Evolutionary conservation across 2,329 filamentous ascomycete species (phyloP), one percentile per base, ranked within the genome.

Genomic region (Aspergillus pseudoviridinutans): DNA sequence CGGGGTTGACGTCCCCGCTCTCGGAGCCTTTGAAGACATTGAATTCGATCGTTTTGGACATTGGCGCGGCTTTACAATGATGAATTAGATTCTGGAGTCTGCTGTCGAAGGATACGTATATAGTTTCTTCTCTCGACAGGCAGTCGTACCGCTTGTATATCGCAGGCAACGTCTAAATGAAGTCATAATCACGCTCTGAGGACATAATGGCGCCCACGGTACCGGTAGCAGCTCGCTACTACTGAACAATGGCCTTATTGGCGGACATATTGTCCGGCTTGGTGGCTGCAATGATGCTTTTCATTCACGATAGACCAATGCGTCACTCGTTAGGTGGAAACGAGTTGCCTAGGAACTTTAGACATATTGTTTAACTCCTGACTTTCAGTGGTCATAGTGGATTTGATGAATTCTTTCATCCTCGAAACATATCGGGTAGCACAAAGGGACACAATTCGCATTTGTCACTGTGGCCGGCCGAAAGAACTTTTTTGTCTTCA

Each of bases 1-100:
- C 59, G 2, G 57, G 47, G 27, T 58, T 49, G 27, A 64, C 60
- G 35, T 57, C 56, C 24, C 63, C 63, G 22, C 55, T 57, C 5
- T 50, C 47, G 22, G 62, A 64, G 52, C 62, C 64, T 35, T 57
- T 60, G 57, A 63, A 65, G 24, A 63, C 51, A 24, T 58, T 57
- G 46, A 59, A 64, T 29, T 38, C 27, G 14, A 53, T 20, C 0
- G 44, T 27, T 47, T 47, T 47, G 44, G 44, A 47, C 44, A 47
- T 47, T 22, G n/a, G 12, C 3, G 12, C 24, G 44, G 32, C 32
- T 38, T 38, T 38, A 38, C 14, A 38, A 3, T 38, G 14, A 17
- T 17, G 5, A 3, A 6, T 35, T 35, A 38, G 32, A 38, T 38
- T 38, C 14, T 38, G 14, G 32, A 17, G 14, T 24, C n/a, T 47